Evolutionary conservation across 2,329 filamentous ascomycete species (phyloP), one percentile per base, ranked within the genome.

Genomic region (Amphichorda felina): DNA sequence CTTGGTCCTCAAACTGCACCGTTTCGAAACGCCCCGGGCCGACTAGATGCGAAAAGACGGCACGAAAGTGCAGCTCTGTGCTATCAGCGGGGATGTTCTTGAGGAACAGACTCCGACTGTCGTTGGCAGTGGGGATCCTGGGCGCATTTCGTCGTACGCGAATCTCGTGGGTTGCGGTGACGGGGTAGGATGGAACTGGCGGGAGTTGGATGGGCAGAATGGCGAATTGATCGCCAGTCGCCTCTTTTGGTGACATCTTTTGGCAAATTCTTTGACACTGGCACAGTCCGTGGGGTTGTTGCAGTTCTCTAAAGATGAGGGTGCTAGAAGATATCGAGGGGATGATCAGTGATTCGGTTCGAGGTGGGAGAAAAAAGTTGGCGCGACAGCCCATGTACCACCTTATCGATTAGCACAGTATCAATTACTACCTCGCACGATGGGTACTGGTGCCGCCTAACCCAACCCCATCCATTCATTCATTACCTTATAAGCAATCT

Each of bases 21-120:
- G 64, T 68, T 55, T 94, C 85, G 33, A 96, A 82, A 32, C 82
- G 71, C 3, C 82, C 83, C 1, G 81, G 77, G 8, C 84, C 82
- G 0, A 95, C 69, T 13, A 93, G 72, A 1, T 70, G 65, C 1
- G 74, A 63, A 46, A 96, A 93, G 0, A 96, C 62, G 29, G 77
- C 68, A 30, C 85, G 78, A 29, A 96, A 68, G 48, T 88, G 83
- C 1, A 66, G 56, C 38, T 85, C 79, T 4, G 85, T 93, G 40
- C 85, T 79, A 52, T 95, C 88, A 42, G 81, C 68, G 6, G 91
- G 91, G 1, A 93, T 63, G 50, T 98, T 96, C 43, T 88, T 82
- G n/a, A 94, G 54, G 59, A 94, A 98, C 14, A 98, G 69, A 41
- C 83, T 87, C 46, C 88, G 79, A 13, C 75, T 64, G 47, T 89